Conservation (phyloP, 2,329 filamentous ascomycete species). For the Acrodontium crateriforme region DNA sequence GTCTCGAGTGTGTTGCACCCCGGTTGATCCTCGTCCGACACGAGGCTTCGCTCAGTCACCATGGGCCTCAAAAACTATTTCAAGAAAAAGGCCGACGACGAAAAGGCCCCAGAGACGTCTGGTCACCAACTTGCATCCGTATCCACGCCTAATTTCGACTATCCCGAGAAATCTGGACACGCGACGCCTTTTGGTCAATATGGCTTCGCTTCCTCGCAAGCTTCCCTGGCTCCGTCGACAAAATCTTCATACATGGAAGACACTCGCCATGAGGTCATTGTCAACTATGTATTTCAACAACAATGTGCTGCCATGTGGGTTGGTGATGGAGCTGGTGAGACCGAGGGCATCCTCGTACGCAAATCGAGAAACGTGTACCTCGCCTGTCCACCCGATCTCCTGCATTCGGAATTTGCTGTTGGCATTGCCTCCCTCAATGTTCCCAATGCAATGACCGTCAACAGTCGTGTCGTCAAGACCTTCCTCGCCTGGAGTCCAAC, state of each 20-base stretch:
- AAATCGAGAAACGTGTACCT: constrained; percentile 57
- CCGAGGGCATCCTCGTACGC: constrained; percentile 59
- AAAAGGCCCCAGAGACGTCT: constrained; percentile 12
- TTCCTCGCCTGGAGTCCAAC: constrained; percentile 61
- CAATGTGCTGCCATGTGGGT: constrained; percentile 65
- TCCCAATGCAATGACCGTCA: constrained; percentile 69
- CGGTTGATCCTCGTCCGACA: too few relatives aligned
- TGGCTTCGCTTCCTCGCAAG: constrained; percentile 37
- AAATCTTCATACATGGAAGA: constrained; percentile 7
- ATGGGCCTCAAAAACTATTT: constrained; percentile 54
- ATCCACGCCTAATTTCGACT: constrained; percentile 29
- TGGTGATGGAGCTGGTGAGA: constrained; percentile 50
- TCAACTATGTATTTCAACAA: constrained; percentile 69
- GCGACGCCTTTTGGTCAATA: constrained; percentile 20
- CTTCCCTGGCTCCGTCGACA: constrained; percentile 28
- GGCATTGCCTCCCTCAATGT: constrained; percentile 59
- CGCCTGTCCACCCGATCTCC: constrained; percentile 54
- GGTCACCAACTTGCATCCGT: too few relatives aligned
- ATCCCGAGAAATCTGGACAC: constrained; percentile 16
- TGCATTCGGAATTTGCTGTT: constrained; percentile 47
- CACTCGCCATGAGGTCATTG: constrained; percentile 51
- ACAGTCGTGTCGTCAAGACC: constrained; percentile 65
- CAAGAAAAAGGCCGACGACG: constrained; percentile 35
- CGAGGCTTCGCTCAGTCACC: too few relatives aligned
- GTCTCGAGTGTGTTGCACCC: too few relatives aligned